A percentile compares a stretch with the other conserved stretches of the same genome.
Conservation (phyloP, 2,329 filamentous ascomycete genomes). For the Apiospora rasikravindrae region DNA sequence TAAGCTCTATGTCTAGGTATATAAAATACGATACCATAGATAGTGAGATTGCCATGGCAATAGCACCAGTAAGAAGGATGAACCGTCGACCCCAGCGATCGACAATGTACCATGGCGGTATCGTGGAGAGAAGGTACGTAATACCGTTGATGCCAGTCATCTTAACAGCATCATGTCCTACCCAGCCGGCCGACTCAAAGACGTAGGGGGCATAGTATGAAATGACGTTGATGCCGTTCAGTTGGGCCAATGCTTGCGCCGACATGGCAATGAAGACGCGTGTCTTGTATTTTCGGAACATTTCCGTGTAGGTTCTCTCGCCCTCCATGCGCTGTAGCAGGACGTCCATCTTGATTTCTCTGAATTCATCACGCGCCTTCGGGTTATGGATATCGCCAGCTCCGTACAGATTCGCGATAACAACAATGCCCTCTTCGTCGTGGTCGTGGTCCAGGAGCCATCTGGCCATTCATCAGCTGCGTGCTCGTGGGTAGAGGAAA, state of each 20-base stretch:
- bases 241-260: constrained; percentile 90
- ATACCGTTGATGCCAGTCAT: constrained; percentile 97
- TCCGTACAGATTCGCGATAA: constrained; percentile 97
- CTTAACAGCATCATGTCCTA: constrained; percentile 85
- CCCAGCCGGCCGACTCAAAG: constrained; percentile 97
- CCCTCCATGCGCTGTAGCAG: constrained; percentile 92
- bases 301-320: constrained; percentile 87
- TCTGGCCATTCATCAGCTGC: constrained; percentile 52
- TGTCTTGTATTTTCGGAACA: constrained; percentile 91
- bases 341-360: constrained; percentile 99
- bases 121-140: constrained; percentile 88
- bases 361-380: constrained; percentile 93
- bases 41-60: constrained; percentile 87
- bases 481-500: not conserved
- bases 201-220: constrained; percentile 98
- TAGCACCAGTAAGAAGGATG: constrained; percentile 86
- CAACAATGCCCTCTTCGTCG: constrained; percentile 96
- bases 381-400: constrained; percentile 93
- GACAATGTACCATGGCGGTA: constrained; percentile 96
- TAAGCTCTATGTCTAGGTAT: constrained; percentile 79
- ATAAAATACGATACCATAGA: constrained; percentile 95
- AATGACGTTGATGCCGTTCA: constrained; percentile 99
- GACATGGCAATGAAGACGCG: constrained; percentile 99
- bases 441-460: constrained; percentile 98
- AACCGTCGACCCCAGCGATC: constrained; percentile 88